These are phyloP conservation scores for Effrenium voratum DNA, from an alignment of 73 alveolate genomes.

Conservation along the genomic window DNA sequence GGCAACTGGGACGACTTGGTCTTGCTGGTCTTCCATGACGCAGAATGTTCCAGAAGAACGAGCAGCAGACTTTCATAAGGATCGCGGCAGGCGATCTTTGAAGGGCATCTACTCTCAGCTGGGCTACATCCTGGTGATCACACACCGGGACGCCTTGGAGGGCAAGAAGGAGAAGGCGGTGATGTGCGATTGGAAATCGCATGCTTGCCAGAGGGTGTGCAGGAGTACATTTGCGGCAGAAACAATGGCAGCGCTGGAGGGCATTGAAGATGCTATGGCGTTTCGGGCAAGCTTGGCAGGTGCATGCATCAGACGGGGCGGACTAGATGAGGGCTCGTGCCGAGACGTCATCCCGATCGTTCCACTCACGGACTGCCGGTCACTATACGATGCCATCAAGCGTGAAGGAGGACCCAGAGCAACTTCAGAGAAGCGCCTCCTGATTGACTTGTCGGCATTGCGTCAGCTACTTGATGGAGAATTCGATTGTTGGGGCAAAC, in stretches of 20 bases:
- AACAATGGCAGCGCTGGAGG: slow-evolving; percentile 33
- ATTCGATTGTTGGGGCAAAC: neutral
- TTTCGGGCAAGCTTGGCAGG: neutral
- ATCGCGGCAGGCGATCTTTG: too few relatives aligned
- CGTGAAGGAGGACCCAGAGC: neutral
- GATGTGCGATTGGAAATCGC: neutral
- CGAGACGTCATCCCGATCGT: neutral
- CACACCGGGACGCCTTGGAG: neutral
- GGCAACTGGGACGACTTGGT: too few relatives aligned
- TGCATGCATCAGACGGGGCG: neutral
- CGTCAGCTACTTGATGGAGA: neutral
- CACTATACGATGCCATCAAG: neutral
- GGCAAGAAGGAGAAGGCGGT: neutral
- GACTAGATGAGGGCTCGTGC: neutral
- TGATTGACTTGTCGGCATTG: neutral
- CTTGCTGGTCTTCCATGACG: too few relatives aligned
- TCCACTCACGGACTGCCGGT: neutral
- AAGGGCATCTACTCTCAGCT: neutral
- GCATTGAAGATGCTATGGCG: neutral
- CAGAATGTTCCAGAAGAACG: too few relatives aligned
- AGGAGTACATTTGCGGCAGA: slow-evolving; percentile 34
- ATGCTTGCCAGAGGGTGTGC: slow-evolving; percentile 6
- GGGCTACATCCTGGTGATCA: neutral
- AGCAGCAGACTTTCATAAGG: too few relatives aligned
- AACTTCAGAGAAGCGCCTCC: neutral